phyloP scores from a whole-genome alignment of 352 stramenopile genomes.

The Plasmopara halstedii region DNA sequence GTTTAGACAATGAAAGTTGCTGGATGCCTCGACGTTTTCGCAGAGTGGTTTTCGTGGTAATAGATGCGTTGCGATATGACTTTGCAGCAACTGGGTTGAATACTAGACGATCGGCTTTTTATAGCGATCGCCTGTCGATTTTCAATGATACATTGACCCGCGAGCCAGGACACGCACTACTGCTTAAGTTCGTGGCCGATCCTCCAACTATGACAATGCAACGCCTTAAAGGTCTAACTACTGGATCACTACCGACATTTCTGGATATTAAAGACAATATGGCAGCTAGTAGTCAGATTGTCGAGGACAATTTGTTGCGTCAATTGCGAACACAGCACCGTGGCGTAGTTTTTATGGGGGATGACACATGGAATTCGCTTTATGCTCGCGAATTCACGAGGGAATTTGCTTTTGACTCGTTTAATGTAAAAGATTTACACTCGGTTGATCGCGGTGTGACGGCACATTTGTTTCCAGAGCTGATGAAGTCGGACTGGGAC shows the following conservation, averaged over 20 bases:
- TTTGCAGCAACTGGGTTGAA: slow-evolving; percentile 60
- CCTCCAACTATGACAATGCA: slow-evolving; percentile 99
- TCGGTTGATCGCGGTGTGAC: slow-evolving; percentile 95
- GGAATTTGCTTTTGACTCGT: slow-evolving; percentile 93
- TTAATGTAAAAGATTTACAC: slow-evolving; percentile 98
- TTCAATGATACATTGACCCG: slow-evolving; percentile 57
- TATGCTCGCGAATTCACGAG: slow-evolving; percentile 90
- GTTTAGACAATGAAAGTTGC: slow-evolving; percentile 23
- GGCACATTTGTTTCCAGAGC: slow-evolving; percentile 60
- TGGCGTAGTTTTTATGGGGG: slow-evolving; percentile 94
- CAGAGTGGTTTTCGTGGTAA: slow-evolving; percentile 90
- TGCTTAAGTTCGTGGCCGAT: slow-evolving; percentile 95
- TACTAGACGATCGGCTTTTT: slow-evolving; percentile 33
- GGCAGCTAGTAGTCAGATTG: slow-evolving; percentile 80
- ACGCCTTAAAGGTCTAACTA: slow-evolving; percentile 95
- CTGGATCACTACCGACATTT: slow-evolving; percentile 96
- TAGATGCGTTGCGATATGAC: slow-evolving; percentile 96
- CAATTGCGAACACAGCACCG: slow-evolving; percentile 59
- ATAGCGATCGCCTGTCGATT: slow-evolving; percentile 78
- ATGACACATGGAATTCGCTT: slow-evolving; percentile 96
- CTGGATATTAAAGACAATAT: slow-evolving; percentile 95
- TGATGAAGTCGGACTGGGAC: slow-evolving; percentile 59
- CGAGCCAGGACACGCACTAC: slow-evolving; percentile 48
- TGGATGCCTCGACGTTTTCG: slow-evolving; percentile 73
- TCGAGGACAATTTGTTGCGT: slow-evolving; percentile 95